Evolutionary conservation across 768 basidiomycete genomes (phyloP), one percentile per base, ranked within the genome.

Genomic region (Lactifluus volemus): DNA sequence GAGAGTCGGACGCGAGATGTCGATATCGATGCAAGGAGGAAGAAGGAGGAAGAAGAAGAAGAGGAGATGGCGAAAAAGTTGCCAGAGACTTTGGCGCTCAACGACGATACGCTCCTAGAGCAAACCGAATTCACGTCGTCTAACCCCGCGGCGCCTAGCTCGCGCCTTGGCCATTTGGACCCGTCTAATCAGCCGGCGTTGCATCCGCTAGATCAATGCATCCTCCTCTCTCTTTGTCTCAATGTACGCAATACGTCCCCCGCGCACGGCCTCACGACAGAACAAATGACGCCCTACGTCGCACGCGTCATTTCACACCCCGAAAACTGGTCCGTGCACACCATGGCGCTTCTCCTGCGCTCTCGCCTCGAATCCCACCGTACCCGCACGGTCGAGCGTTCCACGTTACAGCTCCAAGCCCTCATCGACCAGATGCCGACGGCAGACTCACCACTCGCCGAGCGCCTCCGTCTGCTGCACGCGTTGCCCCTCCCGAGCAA

Each of bases 401-500:
- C 93, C 2, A 85, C 88, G 2, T 78, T 98, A 2, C 97, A 99
- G 72, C 84, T 99, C 5, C 92, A 96, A 70, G 94, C 96, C 0
- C 79, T 99, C 58, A 84, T 99, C 62, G 96, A 98, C 70, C 97
- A 98, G 72, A 97, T 95, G 90, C 92, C 89, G 41, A 91, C 88
- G 0, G 78, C 87, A 12, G 91, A 94, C 70, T 88, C 92, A 0
- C 70, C 80, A 3, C 72, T 86, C 9, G 65, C 81, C 0, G 94
- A 95, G 71, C 80, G 97, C 12, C 74, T 99, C 38, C 77, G 77
- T 21, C 93, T 88, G 69, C 83, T 95, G 68, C 87, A 95, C 72
- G 78, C 83, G 49, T 80, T 97, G 30, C 85, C 84, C 7, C 73
- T 99, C 8, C 95, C 96, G 7, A 88, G 85, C 66, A 87, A 84